phyloP scores from a whole-genome alignment of 768 basidiomycete genomes.

The Cystofilobasidium ferigula region DNA sequence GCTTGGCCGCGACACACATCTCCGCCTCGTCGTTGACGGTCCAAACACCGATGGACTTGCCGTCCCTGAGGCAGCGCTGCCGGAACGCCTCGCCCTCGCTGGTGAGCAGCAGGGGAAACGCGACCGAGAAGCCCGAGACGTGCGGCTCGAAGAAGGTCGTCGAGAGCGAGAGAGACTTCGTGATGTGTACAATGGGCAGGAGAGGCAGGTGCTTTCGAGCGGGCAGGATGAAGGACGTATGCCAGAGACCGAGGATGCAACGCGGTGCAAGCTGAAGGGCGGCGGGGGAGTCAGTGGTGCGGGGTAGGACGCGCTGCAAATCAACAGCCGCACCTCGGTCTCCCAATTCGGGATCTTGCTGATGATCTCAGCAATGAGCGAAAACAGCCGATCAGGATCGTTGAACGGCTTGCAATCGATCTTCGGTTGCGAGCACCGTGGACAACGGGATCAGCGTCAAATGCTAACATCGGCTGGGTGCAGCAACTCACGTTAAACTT shows the following conservation, averaged over 20 bases:
- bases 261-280: conserved; percentile 23
- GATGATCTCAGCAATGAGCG: conserved; percentile 61
- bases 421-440: conserved; percentile 47
- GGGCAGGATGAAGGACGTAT: conserved; percentile 71
- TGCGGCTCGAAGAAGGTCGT: conserved; percentile 80
- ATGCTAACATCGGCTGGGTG: neutral
- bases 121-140: conserved; percentile 75
- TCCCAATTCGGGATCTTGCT: conserved; percentile 23
- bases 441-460: neutral
- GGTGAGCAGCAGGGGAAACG: conserved; percentile 59
- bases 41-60: conserved; percentile 78
- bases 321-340: too few relatives aligned
- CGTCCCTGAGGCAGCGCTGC: conserved; percentile 55
- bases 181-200: conserved; percentile 75
- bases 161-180: conserved; percentile 57
- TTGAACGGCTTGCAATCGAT: conserved; percentile 92
- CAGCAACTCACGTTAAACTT: conserved; percentile 38
- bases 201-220: conserved; percentile 70
- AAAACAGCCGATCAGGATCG: conserved; percentile 73
- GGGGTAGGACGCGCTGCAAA: too few relatives aligned
- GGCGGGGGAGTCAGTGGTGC: too few relatives aligned
- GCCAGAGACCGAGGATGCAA: conserved; percentile 40
- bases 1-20: conserved; percentile 41
- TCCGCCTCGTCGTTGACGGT: conserved; percentile 75
- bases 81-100: conserved; percentile 62